These are phyloP conservation scores for Heliosperma pusillum DNA, from an alignment of 148 eudicot genomes.

Conservation along the genomic window DNA sequence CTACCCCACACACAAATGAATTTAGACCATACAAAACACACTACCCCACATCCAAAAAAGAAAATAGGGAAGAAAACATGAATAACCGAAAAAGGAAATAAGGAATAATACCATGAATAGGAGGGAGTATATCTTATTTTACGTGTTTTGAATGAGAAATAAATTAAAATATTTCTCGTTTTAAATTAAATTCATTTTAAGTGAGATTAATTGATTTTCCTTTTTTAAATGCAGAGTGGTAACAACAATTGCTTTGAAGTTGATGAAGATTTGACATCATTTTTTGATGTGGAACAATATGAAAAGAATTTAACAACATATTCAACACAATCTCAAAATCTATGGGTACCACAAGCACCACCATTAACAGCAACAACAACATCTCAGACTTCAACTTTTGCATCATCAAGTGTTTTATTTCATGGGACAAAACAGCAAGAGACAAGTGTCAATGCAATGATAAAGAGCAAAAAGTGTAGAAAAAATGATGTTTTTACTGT, in stretches of 20 bases:
- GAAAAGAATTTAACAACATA: slow-evolving; percentile 23
- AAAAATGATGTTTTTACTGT: slow-evolving; percentile 52
- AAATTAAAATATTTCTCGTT: background rate
- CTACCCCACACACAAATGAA: too few species aligned
- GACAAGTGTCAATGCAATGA: slow-evolving; percentile 14
- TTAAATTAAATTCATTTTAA: too few species aligned
- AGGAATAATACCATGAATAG: too few species aligned
- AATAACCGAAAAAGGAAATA: too few species aligned
- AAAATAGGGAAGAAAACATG: too few species aligned
- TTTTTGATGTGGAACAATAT: slow-evolving; percentile 44
- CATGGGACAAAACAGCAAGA: slow-evolving; percentile 7
- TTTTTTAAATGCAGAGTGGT: slow-evolving; percentile 16
- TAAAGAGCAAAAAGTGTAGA: slow-evolving; percentile 35
- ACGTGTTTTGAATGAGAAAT: too few species aligned
- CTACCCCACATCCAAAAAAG: too few species aligned
- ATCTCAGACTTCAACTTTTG: too few species aligned
- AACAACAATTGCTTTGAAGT: slow-evolving; percentile 14
- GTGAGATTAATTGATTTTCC: too few species aligned
- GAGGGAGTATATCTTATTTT: too few species aligned
- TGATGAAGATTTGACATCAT: slow-evolving; percentile 29
- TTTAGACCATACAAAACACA: too few species aligned
- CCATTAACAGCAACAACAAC: background rate
- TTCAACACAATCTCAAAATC: slow-evolving; percentile 25
- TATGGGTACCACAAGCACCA: slow-evolving; percentile 71
- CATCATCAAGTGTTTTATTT: background rate